Evolutionary conservation across 1,284 basidiomycete species (phyloP).

Genomic region (Naganishia sp.): DNA sequence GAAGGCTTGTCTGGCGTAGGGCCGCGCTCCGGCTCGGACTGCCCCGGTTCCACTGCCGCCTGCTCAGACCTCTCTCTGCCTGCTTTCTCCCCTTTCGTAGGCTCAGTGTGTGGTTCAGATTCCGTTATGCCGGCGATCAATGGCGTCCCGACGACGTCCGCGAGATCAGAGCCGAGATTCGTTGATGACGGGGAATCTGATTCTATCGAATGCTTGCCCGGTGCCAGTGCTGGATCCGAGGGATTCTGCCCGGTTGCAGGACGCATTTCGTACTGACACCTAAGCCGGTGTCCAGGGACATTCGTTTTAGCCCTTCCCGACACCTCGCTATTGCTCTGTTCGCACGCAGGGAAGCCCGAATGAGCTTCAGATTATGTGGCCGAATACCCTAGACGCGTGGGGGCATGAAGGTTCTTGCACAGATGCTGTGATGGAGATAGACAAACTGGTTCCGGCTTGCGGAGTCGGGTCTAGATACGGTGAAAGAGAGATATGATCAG

Average conservation of each 20-base stretch:
- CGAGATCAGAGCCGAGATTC: slow-evolving; percentile 15
- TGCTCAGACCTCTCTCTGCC: not conserved
- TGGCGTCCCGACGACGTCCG: slow-evolving; percentile 13
- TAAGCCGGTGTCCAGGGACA: not conserved
- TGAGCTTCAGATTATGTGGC: too few relatives aligned
- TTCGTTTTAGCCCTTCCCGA: not conserved
- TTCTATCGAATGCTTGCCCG: slow-evolving; percentile 1
- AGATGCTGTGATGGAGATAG: too few relatives aligned
- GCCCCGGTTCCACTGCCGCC: too few relatives aligned
- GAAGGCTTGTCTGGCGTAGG: too few relatives aligned
- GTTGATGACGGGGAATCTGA: slow-evolving; percentile 11
- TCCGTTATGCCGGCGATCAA: not conserved
- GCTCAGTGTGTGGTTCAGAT: not conserved
- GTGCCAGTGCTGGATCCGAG: not conserved
- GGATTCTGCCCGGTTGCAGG: not conserved
- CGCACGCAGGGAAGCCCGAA: too few relatives aligned
- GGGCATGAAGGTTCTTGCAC: too few relatives aligned
- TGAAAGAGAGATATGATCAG: too few relatives aligned
- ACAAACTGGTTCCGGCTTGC: too few relatives aligned
- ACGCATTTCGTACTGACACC: not conserved
- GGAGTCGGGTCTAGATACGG: too few relatives aligned
- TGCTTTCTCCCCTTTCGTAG: not conserved
- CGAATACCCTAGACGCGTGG: too few relatives aligned
- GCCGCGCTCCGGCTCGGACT: too few relatives aligned
- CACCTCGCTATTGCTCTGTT: too few relatives aligned